Conservation (phyloP, 2,329 filamentous ascomycete species). For the Allantophomopsis lycopodina region DNA sequence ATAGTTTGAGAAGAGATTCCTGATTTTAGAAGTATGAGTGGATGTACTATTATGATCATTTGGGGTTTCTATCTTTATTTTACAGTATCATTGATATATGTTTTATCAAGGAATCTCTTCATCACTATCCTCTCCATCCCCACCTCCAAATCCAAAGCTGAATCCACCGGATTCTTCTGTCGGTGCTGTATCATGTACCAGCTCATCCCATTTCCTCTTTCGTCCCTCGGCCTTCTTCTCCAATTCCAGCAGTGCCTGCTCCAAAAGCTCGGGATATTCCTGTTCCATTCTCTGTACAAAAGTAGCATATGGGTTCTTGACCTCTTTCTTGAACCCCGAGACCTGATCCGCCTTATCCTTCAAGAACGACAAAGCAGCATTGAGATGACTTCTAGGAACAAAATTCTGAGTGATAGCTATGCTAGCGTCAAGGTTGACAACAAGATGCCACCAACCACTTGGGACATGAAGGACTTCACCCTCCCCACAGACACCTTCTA, state of each 20-base stretch:
- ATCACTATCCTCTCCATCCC: constrained; percentile 30
- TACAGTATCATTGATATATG: too few species aligned
- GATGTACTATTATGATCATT: too few species aligned
- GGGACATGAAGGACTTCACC: constrained; percentile 90
- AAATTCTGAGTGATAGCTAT: constrained; percentile 95
- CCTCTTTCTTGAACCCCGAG: constrained; percentile 64
- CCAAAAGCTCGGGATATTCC: constrained; percentile 51
- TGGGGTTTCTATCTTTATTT: too few species aligned
- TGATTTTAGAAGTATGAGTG: too few species aligned
- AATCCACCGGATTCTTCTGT: constrained; percentile 31
- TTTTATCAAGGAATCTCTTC: constrained; percentile 22
- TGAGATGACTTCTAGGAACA: constrained; percentile 59
- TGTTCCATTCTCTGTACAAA: constrained; percentile 58
- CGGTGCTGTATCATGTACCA: constrained; percentile 43
- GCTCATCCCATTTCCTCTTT: constrained; percentile 78
- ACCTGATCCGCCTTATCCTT: constrained; percentile 74
- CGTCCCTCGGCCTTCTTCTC: constrained; percentile 47
- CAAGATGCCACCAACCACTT: constrained; percentile 92
- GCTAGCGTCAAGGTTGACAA: constrained; percentile 73
- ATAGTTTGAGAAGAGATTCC: too few species aligned
- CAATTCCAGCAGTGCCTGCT: constrained; percentile 49
- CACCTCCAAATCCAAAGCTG: constrained; percentile 48
- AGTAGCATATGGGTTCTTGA: constrained; percentile 59
- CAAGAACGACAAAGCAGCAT: constrained; percentile 67
- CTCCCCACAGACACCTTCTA: constrained; percentile 70